Base-by-base conservation (phyloP, 306 rosid genomes). In the Vigna trinervia region DNA sequence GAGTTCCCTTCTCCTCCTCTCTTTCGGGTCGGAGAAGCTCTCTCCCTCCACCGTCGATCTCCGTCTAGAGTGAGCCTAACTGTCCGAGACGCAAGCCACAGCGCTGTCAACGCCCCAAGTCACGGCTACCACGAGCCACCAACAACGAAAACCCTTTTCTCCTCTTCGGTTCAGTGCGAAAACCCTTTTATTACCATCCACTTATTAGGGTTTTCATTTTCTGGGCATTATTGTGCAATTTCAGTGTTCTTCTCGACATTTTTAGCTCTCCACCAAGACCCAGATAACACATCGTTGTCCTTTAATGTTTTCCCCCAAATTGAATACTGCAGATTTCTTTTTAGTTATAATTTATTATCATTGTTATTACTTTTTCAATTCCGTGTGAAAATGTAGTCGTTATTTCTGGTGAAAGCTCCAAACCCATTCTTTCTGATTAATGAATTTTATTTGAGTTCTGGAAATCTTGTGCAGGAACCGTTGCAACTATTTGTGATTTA, bases 381-480 rank as follows among this genome's bases (percentile, higher is more conserved):
- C 32, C 12, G 11, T 50, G 13, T 15, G 23, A 23, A 4, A 1
- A 28, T 45, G 23, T 38, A 12, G 30, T 26, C 43, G 19, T 64
- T 69, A 9, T 73, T 73, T 64, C 56, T 22, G 12, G 69, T 65
- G 43, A 68, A 61, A 15, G 32, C 66, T 30, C 1, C 30, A 73
- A 45, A 38, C 8, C 19, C 43, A 9, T 64, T 60, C 20, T 80
- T 36, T 11, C 58, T 22, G 28, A 61, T 48, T 45, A 14, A 75
- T 61, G 78, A 36, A 6, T 8, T 10, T 12, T 0, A 12, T 38
- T 58, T 36, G 52, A 65, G 30, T 47, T 86, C 64, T 78, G 82
- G 70, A 43, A 68, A 52, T 71, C 7, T 47, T 46, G 56, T 85
- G 59, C 86, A 89, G 96, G 92, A 80, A 86, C 89, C 56, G 92